phyloP scores from a whole-genome alignment of 495 filamentous ascomycete species.

The Aspergillus cavernicola region DNA sequence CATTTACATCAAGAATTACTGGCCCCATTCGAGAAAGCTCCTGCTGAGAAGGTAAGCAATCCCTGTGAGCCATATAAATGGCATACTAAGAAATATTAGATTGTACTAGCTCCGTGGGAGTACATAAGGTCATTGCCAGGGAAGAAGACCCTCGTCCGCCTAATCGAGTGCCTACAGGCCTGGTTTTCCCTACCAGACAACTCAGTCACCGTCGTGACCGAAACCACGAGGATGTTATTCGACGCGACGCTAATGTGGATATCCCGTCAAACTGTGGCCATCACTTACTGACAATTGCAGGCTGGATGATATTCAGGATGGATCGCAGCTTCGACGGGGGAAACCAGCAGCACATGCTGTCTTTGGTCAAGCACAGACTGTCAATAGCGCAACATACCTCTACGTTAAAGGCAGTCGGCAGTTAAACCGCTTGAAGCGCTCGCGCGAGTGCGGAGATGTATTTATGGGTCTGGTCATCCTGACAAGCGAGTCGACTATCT shows the following conservation, averaged over 20 bases:
- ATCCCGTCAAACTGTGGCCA: neutral
- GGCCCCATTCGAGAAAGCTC: slow-evolving; percentile 1
- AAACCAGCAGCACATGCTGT: slow-evolving; percentile 78
- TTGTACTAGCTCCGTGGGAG: slow-evolving; percentile 1
- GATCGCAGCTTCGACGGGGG: slow-evolving; percentile 66
- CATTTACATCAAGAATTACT: neutral
- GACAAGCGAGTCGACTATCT: too few species aligned
- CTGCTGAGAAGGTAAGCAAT: neutral
- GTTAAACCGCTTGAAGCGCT: neutral
- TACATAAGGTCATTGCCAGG: neutral
- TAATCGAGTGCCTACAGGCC: neutral
- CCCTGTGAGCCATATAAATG: neutral
- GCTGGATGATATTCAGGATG: slow-evolving; percentile 52
- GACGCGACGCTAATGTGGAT: neutral
- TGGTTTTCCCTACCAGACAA: neutral
- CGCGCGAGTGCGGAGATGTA: neutral
- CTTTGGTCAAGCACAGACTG: slow-evolving; percentile 79
- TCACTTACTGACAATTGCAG: neutral
- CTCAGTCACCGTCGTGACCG: neutral
- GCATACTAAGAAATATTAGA: neutral
- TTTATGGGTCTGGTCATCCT: neutral
- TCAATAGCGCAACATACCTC: slow-evolving; percentile 83
- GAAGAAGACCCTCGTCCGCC: neutral
- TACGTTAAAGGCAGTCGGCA: neutral
- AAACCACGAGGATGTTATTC: neutral